Percentiles rank a stretch among this genome's conserved stretches.
Conservation (phyloP, 192 early-diverging fungal genomes). For the Dissophora globulifera region DNA sequence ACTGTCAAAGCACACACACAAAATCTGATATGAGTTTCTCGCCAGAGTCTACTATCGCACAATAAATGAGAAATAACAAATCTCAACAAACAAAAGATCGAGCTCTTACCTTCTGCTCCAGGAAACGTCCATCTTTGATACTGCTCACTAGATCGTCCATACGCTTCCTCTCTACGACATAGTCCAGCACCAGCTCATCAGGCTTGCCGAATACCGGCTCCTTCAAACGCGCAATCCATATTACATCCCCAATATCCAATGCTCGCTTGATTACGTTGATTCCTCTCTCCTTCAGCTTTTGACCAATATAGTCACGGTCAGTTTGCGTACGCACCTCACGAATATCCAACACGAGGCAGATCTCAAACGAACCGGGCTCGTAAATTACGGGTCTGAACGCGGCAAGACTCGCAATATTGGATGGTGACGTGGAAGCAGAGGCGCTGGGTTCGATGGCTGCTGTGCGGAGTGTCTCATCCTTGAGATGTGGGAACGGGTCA, state of each 20-base stretch:
- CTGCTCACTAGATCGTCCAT: slow-evolving; percentile 91
- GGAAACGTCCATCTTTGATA: slow-evolving; percentile 93
- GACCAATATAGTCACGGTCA: slow-evolving; percentile 79
- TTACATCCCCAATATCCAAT: slow-evolving; percentile 87
- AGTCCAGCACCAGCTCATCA: slow-evolving; percentile 82
- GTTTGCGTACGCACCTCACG: slow-evolving; percentile 79
- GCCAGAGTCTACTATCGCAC: no score
- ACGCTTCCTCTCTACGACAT: slow-evolving; percentile 93
- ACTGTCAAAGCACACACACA: no score
- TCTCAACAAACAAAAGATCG: no score
- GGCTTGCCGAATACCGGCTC: slow-evolving; percentile 13
- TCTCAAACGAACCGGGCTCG: slow-evolving; percentile 65
- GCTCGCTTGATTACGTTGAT: slow-evolving; percentile 66
- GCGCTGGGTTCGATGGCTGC: not conserved
- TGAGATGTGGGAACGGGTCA: slow-evolving; percentile 16
- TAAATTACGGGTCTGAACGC: slow-evolving; percentile 35
- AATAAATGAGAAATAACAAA: no score
- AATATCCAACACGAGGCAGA: slow-evolving; percentile 81
- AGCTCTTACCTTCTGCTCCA: slow-evolving; percentile 88
- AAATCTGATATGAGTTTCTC: no score
- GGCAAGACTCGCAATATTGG: slow-evolving; percentile 16
- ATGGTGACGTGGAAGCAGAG: not conserved
- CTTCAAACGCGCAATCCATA: slow-evolving; percentile 81
- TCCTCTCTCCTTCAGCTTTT: slow-evolving; percentile 68
- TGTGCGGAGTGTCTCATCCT: not conserved